Conservation (phyloP, 345 rosid species). For the Sapria himalayana region DNA sequence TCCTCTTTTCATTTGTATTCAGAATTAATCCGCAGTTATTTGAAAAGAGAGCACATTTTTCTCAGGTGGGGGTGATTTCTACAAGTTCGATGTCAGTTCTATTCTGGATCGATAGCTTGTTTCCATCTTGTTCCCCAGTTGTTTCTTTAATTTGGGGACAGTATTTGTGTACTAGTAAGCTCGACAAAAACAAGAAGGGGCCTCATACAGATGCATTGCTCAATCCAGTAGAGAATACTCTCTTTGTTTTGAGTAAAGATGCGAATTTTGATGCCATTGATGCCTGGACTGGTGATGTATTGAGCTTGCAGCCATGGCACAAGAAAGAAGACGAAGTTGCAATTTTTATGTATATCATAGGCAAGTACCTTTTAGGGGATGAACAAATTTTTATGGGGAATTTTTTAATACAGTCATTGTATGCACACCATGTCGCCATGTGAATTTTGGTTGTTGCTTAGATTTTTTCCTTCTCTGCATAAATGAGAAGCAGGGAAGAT, state of each 20-base stretch:
- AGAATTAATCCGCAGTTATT: conserved; percentile 10
- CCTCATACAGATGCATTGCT: conserved; percentile 12
- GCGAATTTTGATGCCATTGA: conserved; percentile 35
- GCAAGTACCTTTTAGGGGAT: conserved; percentile 33
- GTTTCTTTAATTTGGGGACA: conserved; percentile 28
- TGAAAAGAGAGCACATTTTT: no score
- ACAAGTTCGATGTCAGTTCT: conserved; percentile 29
- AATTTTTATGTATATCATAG: conserved; percentile 44
- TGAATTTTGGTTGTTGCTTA: no score
- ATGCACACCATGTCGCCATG: no score
- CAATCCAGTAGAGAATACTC: conserved; percentile 14
- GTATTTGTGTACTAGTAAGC: conserved; percentile 13
- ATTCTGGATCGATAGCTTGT: conserved; percentile 36
- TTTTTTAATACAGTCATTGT: no score
- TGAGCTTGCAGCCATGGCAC: conserved; percentile 19
- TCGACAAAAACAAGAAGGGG: conserved; percentile 13
- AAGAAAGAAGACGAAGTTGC: conserved; percentile 24
- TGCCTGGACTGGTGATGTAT: conserved; percentile 26
- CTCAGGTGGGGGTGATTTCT: conserved; percentile 79
- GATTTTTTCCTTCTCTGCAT: no score
- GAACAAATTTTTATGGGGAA: conserved; percentile 1
- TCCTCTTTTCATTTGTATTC: conserved; percentile 3
- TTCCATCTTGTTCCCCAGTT: conserved; percentile 31
- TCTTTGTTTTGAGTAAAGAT: conserved; percentile 42
- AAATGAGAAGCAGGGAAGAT: no score